A percentile compares a stretch with the other conserved stretches of the same genome.
These are phyloP conservation scores for Vanrija sp. DNA, from an alignment of 1,284 basidiomycete species.

Conservation along the genomic window DNA sequence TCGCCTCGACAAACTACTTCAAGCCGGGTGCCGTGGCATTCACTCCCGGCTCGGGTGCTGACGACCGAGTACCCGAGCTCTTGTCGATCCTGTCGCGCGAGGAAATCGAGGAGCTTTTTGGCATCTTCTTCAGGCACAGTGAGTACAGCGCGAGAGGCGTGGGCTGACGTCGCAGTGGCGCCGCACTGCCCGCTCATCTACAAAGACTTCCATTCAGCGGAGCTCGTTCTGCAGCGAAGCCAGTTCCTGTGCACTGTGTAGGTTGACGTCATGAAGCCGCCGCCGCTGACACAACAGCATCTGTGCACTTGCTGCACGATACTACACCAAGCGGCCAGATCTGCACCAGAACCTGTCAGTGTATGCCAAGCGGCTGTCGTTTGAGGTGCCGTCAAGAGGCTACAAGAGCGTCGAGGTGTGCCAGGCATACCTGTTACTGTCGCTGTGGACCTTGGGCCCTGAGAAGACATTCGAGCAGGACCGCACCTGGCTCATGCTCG, in stretches of 20 bases:
- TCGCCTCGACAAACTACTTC: constrained; percentile 89
- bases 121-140: constrained; percentile 65
- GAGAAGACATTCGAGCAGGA: constrained; percentile 95
- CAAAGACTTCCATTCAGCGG: constrained; percentile 81
- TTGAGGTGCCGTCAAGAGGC: constrained; percentile 66
- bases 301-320: constrained; percentile 88
- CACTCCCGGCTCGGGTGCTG: constrained; percentile 1
- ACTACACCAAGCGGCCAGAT: constrained; percentile 77
- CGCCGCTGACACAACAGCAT: constrained; percentile 47
- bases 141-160: constrained; percentile 11
- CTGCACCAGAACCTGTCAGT: constrained; percentile 76
- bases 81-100: constrained; percentile 75
- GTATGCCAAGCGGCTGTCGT: constrained; percentile 85
- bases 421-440: constrained; percentile 79
- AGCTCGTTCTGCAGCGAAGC: constrained; percentile 82
- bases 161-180: constrained; percentile 27
- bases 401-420: constrained; percentile 96
- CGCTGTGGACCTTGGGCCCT: constrained; percentile 82
- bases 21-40: constrained; percentile 65
- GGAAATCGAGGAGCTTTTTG: constrained; percentile 83
- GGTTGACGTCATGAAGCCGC: constrained; percentile 39
- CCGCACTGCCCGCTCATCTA: constrained; percentile 60
- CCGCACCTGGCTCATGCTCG: constrained; percentile 85
- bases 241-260: constrained; percentile 91
- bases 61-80: constrained; percentile 64